These are phyloP conservation scores for Apiospora marii DNA, from an alignment of 2,329 filamentous ascomycete genomes.

Conservation along the genomic window DNA sequence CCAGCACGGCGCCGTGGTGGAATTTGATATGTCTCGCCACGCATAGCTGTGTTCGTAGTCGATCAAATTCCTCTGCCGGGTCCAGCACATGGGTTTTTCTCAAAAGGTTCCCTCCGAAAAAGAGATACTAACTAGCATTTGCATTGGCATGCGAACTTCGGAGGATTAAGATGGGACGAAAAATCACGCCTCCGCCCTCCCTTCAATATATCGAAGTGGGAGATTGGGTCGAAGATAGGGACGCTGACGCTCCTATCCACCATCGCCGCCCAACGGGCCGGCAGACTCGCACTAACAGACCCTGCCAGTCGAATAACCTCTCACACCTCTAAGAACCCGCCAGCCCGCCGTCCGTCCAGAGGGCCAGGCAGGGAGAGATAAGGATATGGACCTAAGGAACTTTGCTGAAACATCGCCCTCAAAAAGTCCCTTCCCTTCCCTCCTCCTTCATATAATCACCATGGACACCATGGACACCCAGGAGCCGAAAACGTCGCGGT, in stretches of 20 bases:
- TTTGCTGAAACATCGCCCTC: constrained; percentile 21
- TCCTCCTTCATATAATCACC: constrained; percentile 26
- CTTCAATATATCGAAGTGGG: constrained; percentile 21
- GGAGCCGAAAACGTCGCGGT: constrained; percentile 30
- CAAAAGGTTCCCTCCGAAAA: background rate
- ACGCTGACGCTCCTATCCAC: constrained; percentile 22
- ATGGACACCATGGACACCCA: background rate
- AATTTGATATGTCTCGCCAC: constrained; percentile 22
- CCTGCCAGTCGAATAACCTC: constrained; percentile 15
- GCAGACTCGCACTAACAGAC: constrained; percentile 5
- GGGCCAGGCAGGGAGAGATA: constrained; percentile 11
- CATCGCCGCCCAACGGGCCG: constrained; percentile 24
- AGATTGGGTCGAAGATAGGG: constrained; percentile 13
- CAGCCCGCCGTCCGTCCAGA: background rate
- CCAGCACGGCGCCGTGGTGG: background rate
- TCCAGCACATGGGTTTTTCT: background rate
- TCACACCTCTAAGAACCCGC: constrained; percentile 10
- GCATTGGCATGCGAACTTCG: background rate
- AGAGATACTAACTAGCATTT: background rate
- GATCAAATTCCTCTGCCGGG: constrained; percentile 18
- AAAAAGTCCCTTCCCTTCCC: constrained; percentile 15
- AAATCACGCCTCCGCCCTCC: background rate
- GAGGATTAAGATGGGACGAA: background rate
- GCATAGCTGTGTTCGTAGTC: background rate
- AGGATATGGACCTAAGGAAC: constrained; percentile 9